phyloP scores from a whole-genome alignment of 2,329 filamentous ascomycete species.

The Aureobasidium subglaciale region DNA sequence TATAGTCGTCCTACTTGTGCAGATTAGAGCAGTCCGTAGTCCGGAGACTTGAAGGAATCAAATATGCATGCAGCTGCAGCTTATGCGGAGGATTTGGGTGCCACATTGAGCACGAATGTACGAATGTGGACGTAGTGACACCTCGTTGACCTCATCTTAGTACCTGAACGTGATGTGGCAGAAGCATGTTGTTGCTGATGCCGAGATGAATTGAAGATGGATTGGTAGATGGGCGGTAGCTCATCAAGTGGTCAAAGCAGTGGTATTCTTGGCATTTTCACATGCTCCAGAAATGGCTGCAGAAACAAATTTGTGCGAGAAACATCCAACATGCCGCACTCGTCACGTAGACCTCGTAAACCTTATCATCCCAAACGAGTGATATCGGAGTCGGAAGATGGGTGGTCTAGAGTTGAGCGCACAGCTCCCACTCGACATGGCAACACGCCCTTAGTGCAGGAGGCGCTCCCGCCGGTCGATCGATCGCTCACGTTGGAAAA shows the following conservation, averaged over 20 bases:
- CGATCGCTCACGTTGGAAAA: slow-evolving; percentile 13
- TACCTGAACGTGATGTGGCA: not conserved
- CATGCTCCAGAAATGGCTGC: not conserved
- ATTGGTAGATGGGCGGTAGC: not conserved
- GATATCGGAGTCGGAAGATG: slow-evolving; percentile 8
- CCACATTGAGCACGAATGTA: no score
- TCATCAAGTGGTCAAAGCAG: not conserved
- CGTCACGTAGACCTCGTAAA: slow-evolving; percentile 10
- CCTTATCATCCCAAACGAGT: not conserved
- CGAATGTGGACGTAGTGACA: not conserved
- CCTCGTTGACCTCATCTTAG: no score
- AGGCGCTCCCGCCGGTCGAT: slow-evolving; percentile 9
- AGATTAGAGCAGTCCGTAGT: not conserved
- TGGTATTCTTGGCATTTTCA: slow-evolving; percentile 1
- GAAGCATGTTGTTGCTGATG: not conserved
- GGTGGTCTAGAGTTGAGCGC: slow-evolving; percentile 13
- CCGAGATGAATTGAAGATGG: not conserved
- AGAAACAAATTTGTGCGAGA: not conserved
- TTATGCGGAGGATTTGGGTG: not conserved
- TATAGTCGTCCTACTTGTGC: not conserved
- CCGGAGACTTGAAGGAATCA: not conserved
- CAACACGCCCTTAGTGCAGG: not conserved
- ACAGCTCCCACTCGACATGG: not conserved
- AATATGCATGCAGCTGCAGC: not conserved
- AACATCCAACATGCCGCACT: slow-evolving; percentile 16